These are phyloP conservation scores for Fusarium sp. DNA, from an alignment of 2,329 filamentous ascomycete genomes.

Conservation along the genomic window DNA sequence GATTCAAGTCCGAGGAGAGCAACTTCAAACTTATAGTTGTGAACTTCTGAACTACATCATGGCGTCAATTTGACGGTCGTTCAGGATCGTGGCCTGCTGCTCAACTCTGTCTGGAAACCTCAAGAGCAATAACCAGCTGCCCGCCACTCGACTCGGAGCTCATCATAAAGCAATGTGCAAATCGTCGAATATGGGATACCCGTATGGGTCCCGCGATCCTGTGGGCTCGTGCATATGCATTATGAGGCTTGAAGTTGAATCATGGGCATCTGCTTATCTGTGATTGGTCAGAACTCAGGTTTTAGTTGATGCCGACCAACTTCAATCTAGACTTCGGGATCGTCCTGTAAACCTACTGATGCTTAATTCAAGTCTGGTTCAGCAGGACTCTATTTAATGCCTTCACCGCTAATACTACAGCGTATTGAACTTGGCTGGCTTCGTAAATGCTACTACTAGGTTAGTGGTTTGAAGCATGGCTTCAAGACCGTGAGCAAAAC, in stretches of 20 bases:
- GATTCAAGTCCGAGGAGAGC: no score
- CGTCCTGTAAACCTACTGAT: constrained; percentile 4
- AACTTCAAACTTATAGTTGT: no score
- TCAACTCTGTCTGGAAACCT: not conserved
- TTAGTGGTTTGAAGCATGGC: not conserved
- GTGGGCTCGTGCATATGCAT: not conserved
- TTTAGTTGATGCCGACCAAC: not conserved
- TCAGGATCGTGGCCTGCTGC: no score
- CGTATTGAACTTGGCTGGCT: not conserved
- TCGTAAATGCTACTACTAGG: not conserved
- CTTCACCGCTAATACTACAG: not conserved
- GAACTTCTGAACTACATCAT: no score
- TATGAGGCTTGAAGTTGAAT: not conserved
- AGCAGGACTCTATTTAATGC: not conserved
- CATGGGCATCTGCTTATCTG: constrained; percentile 29
- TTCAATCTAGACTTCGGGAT: constrained; percentile 2
- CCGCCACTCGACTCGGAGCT: not conserved
- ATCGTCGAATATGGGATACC: not conserved
- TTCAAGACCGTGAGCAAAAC: not conserved
- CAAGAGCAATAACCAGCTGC: not conserved
- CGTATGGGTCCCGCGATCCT: not conserved
- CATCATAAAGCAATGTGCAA: not conserved
- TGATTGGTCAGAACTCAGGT: constrained; percentile 20
- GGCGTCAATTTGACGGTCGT: not conserved
- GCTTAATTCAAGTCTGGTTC: not conserved